Percentiles rank a stretch among this genome's conserved stretches.
Evolutionary conservation across 176 grass and related monocot genomes (phyloP).

Genomic region (Cymbopogon citratus): DNA sequence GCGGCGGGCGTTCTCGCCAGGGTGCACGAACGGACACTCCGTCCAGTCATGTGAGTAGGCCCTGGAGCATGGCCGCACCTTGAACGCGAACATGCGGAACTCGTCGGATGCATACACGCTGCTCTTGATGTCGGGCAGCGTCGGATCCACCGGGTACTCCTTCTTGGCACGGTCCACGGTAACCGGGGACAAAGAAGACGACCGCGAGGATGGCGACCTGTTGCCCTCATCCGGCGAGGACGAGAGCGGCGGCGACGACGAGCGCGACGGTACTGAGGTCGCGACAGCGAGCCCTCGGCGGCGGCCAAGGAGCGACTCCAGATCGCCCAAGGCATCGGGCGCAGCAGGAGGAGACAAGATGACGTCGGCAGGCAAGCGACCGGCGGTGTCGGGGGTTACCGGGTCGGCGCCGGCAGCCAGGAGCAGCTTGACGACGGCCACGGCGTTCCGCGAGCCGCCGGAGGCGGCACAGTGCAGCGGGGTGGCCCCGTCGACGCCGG

Average conservation of each 20-base stretch:
- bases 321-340: slow-evolving; percentile 18
- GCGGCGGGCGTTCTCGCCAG: slow-evolving; percentile 78
- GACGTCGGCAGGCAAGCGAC: slow-evolving; percentile 49
- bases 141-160: slow-evolving; percentile 81
- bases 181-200: slow-evolving; percentile 47
- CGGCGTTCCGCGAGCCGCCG: slow-evolving; percentile 45
- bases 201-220: slow-evolving; percentile 37
- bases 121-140: slow-evolving; percentile 81
- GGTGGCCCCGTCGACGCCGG: slow-evolving; percentile 37
- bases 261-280: slow-evolving; percentile 27
- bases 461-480: slow-evolving; percentile 83
- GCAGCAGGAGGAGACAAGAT: slow-evolving; percentile 34
- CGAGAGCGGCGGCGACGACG: slow-evolving; percentile 52
- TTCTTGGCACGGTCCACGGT: slow-evolving; percentile 58
- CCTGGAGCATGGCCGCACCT: slow-evolving; percentile 79
- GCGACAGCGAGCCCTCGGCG: slow-evolving; percentile 31
- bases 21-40: slow-evolving; percentile 86
- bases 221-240: slow-evolving; percentile 58
- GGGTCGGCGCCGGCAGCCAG: slow-evolving; percentile 68
- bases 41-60: slow-evolving; percentile 95
- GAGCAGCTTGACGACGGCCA: slow-evolving; percentile 51
- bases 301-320: slow-evolving; percentile 48
- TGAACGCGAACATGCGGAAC: slow-evolving; percentile 90
- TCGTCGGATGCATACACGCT: slow-evolving; percentile 75
- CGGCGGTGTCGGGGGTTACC: slow-evolving; percentile 33